A percentile compares a stretch with the other conserved stretches of the same genome.
These are phyloP conservation scores for Aspergillus eucalypticola DNA, from an alignment of 2,329 filamentous ascomycete genomes.

Conservation along the genomic window DNA sequence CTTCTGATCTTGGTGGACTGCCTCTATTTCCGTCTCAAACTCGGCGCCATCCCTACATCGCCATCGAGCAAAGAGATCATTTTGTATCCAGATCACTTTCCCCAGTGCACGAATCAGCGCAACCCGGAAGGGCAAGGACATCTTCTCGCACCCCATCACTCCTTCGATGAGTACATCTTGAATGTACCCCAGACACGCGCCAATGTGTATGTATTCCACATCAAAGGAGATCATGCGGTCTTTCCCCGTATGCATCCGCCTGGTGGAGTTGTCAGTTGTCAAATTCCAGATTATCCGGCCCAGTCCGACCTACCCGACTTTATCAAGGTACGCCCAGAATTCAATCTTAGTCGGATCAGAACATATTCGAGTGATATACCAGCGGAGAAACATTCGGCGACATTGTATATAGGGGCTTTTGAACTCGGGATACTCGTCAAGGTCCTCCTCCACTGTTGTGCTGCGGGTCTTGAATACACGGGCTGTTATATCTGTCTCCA, in stretches of 20 bases:
- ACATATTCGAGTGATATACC: constrained; percentile 73
- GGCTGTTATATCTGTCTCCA: constrained; percentile 79
- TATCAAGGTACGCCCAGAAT: constrained; percentile 82
- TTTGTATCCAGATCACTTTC: constrained; percentile 87
- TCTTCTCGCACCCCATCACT: constrained; percentile 68
- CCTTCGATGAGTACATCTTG: constrained; percentile 77
- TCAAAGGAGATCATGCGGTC: constrained; percentile 71
- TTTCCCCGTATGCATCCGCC: constrained; percentile 78
- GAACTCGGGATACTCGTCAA: constrained; percentile 64
- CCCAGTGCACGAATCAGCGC: constrained; percentile 72
- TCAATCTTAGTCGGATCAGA: constrained; percentile 73
- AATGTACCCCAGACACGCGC: constrained; percentile 70
- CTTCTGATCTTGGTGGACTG: not conserved
- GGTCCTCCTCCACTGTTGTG: constrained; percentile 65
- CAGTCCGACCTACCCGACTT: constrained; percentile 62
- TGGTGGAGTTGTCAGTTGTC: constrained; percentile 24
- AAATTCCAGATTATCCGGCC: not conserved
- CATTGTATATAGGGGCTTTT: constrained; percentile 73
- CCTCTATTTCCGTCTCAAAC: constrained; percentile 43
- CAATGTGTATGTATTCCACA: constrained; percentile 78
- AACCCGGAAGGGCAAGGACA: constrained; percentile 68
- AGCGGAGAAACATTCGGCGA: constrained; percentile 73
- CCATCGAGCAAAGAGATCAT: constrained; percentile 83
- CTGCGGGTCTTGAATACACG: constrained; percentile 67
- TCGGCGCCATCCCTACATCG: constrained; percentile 71